Evolutionary conservation across 108 stramenopile genomes (phyloP).

Genomic region (Epithemia pelagica): DNA sequence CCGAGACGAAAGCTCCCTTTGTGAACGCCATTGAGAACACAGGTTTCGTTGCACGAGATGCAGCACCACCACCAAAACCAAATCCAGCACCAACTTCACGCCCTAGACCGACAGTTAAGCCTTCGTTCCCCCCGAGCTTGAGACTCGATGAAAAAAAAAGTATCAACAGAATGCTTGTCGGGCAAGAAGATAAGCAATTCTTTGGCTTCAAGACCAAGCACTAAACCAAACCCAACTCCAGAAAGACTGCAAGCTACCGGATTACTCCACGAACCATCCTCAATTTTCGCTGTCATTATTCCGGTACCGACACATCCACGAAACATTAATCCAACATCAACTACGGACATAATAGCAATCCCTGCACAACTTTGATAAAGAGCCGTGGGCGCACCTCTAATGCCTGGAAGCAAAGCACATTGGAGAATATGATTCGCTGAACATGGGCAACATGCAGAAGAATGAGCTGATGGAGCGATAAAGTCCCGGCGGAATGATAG

Average conservation of each 20-base stretch:
- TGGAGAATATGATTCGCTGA: constrained; percentile 29
- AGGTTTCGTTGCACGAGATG: constrained; percentile 6
- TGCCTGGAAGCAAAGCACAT: constrained; percentile 26
- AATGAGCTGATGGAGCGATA: too few relatives aligned
- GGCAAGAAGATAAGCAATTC: constrained; percentile 47
- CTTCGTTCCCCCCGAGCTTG: neutral
- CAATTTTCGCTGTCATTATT: constrained; percentile 36
- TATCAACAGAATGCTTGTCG: constrained; percentile 15
- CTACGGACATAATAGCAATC: constrained; percentile 49
- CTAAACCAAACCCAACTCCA: constrained; percentile 48
- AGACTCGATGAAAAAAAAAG: neutral
- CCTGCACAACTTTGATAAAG: constrained; percentile 49
- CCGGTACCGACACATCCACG: constrained; percentile 63
- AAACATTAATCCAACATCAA: constrained; percentile 66
- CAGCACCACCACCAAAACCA: neutral
- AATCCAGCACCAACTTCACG: neutral
- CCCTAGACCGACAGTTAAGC: neutral
- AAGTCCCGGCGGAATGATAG: too few relatives aligned
- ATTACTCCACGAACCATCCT: constrained; percentile 53
- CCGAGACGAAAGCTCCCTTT: constrained; percentile 55
- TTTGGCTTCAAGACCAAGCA: constrained; percentile 60
- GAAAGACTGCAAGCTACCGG: constrained; percentile 55
- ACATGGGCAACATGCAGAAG: too few relatives aligned
- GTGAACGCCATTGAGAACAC: constrained; percentile 36
- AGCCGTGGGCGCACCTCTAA: constrained; percentile 38